These are phyloP conservation scores for Cyphellophora attinorum DNA, from an alignment of 2,329 filamentous ascomycete species.

Conservation along the genomic window DNA sequence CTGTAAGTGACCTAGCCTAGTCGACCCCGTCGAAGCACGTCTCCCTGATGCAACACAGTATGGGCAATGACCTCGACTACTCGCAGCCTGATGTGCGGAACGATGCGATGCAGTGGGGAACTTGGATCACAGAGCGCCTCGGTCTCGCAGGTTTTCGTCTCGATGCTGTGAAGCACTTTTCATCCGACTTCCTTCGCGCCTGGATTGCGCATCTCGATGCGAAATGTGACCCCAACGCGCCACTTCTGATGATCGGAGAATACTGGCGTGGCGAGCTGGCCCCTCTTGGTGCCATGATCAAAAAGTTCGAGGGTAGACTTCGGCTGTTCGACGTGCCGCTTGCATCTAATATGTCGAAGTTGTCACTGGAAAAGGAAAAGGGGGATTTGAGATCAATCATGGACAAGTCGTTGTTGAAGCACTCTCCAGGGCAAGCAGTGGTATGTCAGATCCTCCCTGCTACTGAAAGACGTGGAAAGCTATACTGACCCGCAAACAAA, in stretches of 20 bases:
- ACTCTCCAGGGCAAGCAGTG: conserved; percentile 46
- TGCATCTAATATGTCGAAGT: conserved; percentile 55
- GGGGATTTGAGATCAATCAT: conserved; percentile 58
- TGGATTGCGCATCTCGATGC: conserved; percentile 48
- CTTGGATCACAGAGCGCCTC: conserved; percentile 55
- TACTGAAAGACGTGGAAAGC: too few species aligned
- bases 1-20: conserved; percentile 18
- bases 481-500: too few species aligned
- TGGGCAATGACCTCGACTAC: conserved; percentile 65
- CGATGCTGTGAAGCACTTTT: conserved; percentile 66
- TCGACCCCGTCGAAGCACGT: too few species aligned
- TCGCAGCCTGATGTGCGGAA: conserved; percentile 51
- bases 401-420: conserved; percentile 48
- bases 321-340: conserved; percentile 60
- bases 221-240: conserved; percentile 18
- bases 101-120: conserved; percentile 58
- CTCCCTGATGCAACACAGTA: conserved; percentile 44
- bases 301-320: conserved; percentile 49
- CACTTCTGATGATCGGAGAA: conserved; percentile 58
- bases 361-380: conserved; percentile 43
- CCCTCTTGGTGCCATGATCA: conserved; percentile 48
- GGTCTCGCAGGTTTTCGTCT: conserved; percentile 58
- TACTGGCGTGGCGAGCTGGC: conserved; percentile 55
- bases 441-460: too few species aligned
- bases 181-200: conserved; percentile 54